These are phyloP conservation scores for Teunomyces barrocoloradensis DNA, from an alignment of 805 yeast genomes.

Conservation along the genomic window DNA sequence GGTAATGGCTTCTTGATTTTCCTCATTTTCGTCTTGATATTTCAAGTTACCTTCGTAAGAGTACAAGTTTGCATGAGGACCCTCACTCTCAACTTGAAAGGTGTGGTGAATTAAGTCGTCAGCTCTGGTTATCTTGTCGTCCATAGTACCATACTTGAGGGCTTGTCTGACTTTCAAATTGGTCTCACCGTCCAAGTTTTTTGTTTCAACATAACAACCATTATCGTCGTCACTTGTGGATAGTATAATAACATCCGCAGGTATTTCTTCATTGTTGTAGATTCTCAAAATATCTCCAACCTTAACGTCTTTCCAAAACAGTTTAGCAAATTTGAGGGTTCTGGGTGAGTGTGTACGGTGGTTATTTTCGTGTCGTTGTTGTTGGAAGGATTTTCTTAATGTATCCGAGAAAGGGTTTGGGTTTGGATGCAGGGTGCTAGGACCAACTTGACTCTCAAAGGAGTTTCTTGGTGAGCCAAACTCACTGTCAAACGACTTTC, in stretches of 20 bases:
- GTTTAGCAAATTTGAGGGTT: conserved; percentile 29
- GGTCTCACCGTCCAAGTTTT: conserved; percentile 74
- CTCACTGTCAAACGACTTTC: conserved; percentile 30
- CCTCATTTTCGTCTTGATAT: conserved; percentile 18
- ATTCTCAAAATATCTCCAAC: conserved; percentile 75
- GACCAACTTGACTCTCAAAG: conserved; percentile 1
- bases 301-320: conserved; percentile 65
- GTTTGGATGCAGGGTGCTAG: conserved; percentile 8
- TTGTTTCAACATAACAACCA: conserved; percentile 67
- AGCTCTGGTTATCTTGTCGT: conserved; percentile 39
- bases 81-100: conserved; percentile 78
- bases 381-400: conserved; percentile 16
- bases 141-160: conserved; percentile 54
- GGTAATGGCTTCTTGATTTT: conserved; percentile 53
- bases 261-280: conserved; percentile 69
- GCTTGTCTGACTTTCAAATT: conserved; percentile 76
- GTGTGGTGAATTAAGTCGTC: conserved; percentile 39
- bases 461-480: conserved; percentile 6
- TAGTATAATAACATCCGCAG: conserved; percentile 69
- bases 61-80: conserved; percentile 77
- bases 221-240: conserved; percentile 71
- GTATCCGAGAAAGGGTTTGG: conserved; percentile 6
- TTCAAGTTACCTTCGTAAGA: conserved; percentile 67
- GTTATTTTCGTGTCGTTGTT: conserved; percentile 11
- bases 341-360: conserved; percentile 11